Base-by-base conservation (phyloP, 2,329 filamentous ascomycete genomes). In the Cryphonectria nitschkei region DNA sequence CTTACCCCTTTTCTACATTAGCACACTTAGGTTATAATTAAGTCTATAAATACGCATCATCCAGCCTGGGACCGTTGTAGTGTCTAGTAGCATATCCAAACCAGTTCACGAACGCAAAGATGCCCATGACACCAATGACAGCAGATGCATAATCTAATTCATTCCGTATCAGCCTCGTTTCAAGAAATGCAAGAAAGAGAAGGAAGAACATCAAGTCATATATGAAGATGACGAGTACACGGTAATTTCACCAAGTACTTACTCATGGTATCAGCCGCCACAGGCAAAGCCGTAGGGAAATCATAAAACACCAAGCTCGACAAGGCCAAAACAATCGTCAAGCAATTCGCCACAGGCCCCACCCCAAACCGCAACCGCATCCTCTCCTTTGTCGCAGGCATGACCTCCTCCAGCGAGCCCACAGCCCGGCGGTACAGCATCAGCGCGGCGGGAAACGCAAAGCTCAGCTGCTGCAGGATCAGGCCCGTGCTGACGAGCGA, bases 401-500 rank as follows among this genome's bases (percentile, higher is more conserved):
- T 70, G 16, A 67, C 65, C 37, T 70, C 58, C 1, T 37, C 29
- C 3, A 70, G 29, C 5, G 68, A 65, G 1, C 70, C 70, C 9
- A 16, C 37, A 6, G n/a, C 41, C 16, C 70, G 70, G 1, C 56
- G 68, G 61, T 70, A 65, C 2, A 72, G 29, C 68, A 72, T 68
- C 61, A 72, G 29, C 19, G 52, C 70, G 13, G 70, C 70, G 14
- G 70, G 70, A 26, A 72, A 70, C 3, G 68, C 70, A 43, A 70
- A 72, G 65, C 70, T 72, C 46, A 72, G 65, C 26, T 72, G 70
- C n/a, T 67, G 68, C 13, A 72, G 37, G 50, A 72, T 72, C 7
- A 72, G 54, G 1, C 70, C 70, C 11, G 70, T 70, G 46, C 70
- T 70, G 61, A 72, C 68, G 32, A 72, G 52, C 22, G 70, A 58